These are phyloP conservation scores for Lentinula lateritia DNA, from an alignment of 768 basidiomycete genomes.

Conservation along the genomic window DNA sequence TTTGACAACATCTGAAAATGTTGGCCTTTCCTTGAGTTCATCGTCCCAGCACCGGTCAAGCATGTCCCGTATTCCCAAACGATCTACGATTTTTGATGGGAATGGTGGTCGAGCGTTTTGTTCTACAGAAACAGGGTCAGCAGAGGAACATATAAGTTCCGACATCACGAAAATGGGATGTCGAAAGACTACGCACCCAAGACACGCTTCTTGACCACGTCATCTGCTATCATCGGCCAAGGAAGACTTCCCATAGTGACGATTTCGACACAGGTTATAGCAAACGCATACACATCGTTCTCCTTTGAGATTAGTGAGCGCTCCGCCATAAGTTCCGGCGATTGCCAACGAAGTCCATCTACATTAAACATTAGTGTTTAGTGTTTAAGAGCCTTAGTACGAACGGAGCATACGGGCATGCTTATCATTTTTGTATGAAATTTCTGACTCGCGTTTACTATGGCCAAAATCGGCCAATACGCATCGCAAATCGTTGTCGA, in stretches of 20 bases:
- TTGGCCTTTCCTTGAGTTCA: not conserved
- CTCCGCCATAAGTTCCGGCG: conserved; percentile 34
- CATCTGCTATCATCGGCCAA: conserved; percentile 23
- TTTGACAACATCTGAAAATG: not conserved
- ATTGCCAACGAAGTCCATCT: conserved; percentile 39
- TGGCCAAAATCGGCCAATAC: conserved; percentile 55
- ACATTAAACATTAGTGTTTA: not conserved
- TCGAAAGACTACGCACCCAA: conserved; percentile 10
- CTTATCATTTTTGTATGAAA: conserved; percentile 30
- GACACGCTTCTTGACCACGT: conserved; percentile 22
- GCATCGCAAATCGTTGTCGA: conserved; percentile 39
- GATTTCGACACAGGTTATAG: conserved; percentile 35
- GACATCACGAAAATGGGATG: not conserved
- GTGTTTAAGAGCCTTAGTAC: not conserved
- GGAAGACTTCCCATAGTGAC: conserved; percentile 34
- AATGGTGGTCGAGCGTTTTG: not conserved
- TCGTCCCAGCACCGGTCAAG: conserved; percentile 1
- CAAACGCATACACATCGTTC: conserved; percentile 41
- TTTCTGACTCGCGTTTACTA: conserved; percentile 42
- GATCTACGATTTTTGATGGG: not conserved
- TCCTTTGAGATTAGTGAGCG: conserved; percentile 20
- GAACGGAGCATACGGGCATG: conserved; percentile 15
- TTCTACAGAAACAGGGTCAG: not conserved
- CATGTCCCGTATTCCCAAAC: not conserved
- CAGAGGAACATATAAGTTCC: too few species aligned